phyloP scores from a whole-genome alignment of 257 asterid genomes.

The Solanum verrucosum region DNA sequence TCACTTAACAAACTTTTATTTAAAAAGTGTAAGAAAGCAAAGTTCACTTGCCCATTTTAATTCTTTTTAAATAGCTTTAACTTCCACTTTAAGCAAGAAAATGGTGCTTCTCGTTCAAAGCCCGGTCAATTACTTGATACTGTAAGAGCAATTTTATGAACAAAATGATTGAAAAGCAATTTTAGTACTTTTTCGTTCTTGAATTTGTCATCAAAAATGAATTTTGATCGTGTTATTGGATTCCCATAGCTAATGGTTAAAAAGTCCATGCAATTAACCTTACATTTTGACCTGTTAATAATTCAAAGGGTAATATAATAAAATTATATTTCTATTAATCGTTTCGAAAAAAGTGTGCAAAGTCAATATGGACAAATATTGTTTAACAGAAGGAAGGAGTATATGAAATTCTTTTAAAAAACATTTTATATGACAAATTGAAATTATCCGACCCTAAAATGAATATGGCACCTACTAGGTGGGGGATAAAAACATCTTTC shows the following conservation, averaged over 20 bases:
- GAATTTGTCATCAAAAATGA: not conserved
- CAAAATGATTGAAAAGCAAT: not conserved
- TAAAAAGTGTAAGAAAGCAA: not conserved
- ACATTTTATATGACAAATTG: no score
- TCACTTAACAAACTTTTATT: not conserved
- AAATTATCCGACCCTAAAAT: not conserved
- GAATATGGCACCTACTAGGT: not conserved
- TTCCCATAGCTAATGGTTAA: not conserved
- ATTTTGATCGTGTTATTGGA: not conserved
- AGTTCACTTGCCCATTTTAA: not conserved
- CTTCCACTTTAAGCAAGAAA: conserved; percentile 14
- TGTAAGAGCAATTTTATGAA: not conserved
- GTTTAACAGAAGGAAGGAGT: no score
- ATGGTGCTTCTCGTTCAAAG: not conserved
- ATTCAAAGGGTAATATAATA: no score
- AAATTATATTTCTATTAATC: accelerated
- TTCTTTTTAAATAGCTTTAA: not conserved
- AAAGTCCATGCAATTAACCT: not conserved
- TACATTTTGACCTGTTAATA: not conserved
- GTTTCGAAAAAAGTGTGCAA: accelerated
- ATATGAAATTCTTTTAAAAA: no score
- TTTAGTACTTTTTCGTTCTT: not conserved
- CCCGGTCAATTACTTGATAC: not conserved
- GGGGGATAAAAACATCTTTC: not conserved
- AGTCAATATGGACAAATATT: no score